Base-by-base conservation (phyloP, 1,139 yeast genomes). In the Komagataea norvegica region DNA sequence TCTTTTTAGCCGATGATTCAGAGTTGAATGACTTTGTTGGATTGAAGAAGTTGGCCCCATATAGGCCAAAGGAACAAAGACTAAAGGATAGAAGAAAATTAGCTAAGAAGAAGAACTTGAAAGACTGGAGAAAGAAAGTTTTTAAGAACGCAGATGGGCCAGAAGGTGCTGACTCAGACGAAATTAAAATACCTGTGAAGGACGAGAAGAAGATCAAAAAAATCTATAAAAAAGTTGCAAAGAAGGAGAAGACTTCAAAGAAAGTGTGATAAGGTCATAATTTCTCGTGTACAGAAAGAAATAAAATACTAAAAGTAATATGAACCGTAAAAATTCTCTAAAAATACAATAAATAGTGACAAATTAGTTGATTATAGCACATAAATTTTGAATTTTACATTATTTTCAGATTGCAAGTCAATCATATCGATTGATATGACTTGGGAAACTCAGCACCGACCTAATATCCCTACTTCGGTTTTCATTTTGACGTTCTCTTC, bases 11-110 rank as follows among this genome's bases (percentile, higher is more conserved):
- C 8, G 93, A 85, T 54, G 98, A 93, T 57, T 71, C 74, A 44
- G 85, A 83, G 38, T 70, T 93, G 59, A 91, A 91, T 61, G 79
- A 77, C 40, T 88, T 70, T 55, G 81, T 87, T 45, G 94, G 96
- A 11, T 67, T 93, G 50, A 91, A 91, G 67, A 89, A 89, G 60
- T 78, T 91, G 52, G 97, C 97, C 0, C 91, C 97, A 20, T 93
- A 85, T 60, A 76, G 96, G 57, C 77, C 88, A 18, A 74, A 74
- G 46, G 95, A 86, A 42, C 69, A 74, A 50, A 71, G 79, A 48
- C 64, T 72, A 51, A 86, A 81, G 58, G 98, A 93, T 59, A 83
- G 78, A 61, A 72, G 94, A 56, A 86, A 87, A 64, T 84, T 74
- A 43, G 77, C 89, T 29, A 91, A 89, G 69, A 79, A 80, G 65